phyloP scores from a whole-genome alignment of 495 filamentous ascomycete species.

The Xylaria scruposa region DNA sequence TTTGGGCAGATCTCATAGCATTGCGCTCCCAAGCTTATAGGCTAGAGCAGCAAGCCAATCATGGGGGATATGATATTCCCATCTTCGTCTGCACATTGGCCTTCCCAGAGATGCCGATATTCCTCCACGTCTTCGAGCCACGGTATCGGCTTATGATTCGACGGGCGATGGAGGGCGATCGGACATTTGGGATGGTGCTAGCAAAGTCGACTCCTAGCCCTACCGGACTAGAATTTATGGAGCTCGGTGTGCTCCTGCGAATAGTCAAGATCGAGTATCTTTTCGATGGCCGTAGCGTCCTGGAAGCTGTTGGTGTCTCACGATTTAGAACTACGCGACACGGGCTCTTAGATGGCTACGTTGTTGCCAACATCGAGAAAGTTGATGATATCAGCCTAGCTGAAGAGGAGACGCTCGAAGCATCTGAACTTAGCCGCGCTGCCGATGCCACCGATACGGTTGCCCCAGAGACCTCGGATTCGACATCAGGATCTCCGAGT shows the following conservation, averaged over 20 bases:
- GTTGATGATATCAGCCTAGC: conserved; percentile 80
- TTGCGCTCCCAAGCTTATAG: conserved; percentile 42
- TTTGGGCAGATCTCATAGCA: conserved; percentile 71
- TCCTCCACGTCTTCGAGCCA: conserved; percentile 90
- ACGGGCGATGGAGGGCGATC: conserved; percentile 72
- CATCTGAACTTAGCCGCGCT: conserved; percentile 57
- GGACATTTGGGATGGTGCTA: conserved; percentile 85
- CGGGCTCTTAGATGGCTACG: conserved; percentile 74
- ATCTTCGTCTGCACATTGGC: conserved; percentile 83
- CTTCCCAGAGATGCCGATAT: conserved; percentile 83
- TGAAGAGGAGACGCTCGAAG: conserved; percentile 79
- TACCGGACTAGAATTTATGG: conserved; percentile 60
- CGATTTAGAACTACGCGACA: conserved; percentile 74
- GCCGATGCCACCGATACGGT: conserved; percentile 31
- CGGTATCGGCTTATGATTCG: conserved; percentile 88
- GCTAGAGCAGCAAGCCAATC: conserved; percentile 43
- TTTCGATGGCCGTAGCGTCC: conserved; percentile 78
- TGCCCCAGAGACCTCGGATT: conserved; percentile 6
- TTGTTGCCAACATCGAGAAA: conserved; percentile 73
- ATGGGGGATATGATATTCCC: conserved; percentile 66
- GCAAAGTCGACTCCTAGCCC: conserved; percentile 29
- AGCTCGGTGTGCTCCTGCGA: conserved; percentile 78
- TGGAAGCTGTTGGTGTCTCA: conserved; percentile 76
- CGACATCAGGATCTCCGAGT: not conserved
- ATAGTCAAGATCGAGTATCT: conserved; percentile 75